phyloP scores from a whole-genome alignment of 495 filamentous ascomycete genomes.

The Neurospora tetraspora region DNA sequence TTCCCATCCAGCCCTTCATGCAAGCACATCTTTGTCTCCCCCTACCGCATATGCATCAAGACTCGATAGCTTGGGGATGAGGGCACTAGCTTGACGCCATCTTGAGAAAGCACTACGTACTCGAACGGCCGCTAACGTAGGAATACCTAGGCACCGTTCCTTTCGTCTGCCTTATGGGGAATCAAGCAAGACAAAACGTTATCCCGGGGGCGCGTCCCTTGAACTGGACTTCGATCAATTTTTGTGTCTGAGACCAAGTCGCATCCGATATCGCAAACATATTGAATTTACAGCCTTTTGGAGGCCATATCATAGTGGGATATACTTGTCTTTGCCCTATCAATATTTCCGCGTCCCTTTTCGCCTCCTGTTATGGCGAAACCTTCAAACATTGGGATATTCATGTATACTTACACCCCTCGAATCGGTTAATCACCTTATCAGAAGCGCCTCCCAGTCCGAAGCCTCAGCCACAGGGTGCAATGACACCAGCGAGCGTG shows the following conservation, averaged over 20 bases:
- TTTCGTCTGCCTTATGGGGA: background rate
- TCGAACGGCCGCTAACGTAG: constrained; percentile 1
- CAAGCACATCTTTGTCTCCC: constrained; percentile 6
- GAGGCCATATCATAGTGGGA: too few relatives aligned
- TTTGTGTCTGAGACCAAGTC: background rate
- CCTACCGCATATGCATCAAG: constrained; percentile 13
- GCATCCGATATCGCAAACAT: background rate
- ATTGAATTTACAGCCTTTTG: background rate
- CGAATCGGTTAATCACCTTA: background rate
- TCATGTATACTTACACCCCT: background rate
- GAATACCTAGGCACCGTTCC: background rate
- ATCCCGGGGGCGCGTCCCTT: background rate
- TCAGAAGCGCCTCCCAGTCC: background rate
- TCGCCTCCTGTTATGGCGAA: background rate
- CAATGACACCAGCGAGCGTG: background rate
- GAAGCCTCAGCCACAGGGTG: constrained; percentile 1
- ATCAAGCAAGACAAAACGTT: background rate
- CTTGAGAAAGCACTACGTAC: background rate
- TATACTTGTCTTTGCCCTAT: background rate
- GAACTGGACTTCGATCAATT: background rate
- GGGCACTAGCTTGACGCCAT: background rate
- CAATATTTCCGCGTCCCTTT: background rate
- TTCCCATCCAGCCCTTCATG: constrained; percentile 4
- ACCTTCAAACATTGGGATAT: background rate
- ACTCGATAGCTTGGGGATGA: constrained; percentile 1